These are phyloP conservation scores for Candida sp. DNA, from an alignment of 1,139 yeast genomes.

Conservation along the genomic window DNA sequence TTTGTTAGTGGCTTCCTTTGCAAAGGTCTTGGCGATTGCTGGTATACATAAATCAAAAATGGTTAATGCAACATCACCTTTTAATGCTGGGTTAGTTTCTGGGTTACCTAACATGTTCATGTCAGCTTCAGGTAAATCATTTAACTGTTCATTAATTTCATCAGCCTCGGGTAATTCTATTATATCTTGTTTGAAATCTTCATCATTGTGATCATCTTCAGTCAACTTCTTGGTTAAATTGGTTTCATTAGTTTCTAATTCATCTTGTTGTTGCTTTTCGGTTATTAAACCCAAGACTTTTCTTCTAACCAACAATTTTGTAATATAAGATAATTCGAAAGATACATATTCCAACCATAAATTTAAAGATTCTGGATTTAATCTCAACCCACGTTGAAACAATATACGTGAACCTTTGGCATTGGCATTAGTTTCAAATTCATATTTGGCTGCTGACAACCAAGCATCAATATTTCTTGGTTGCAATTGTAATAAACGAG, in stretches of 20 bases:
- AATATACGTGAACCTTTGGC: conserved; percentile 86
- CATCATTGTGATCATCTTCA: conserved; percentile 25
- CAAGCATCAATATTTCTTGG: conserved; percentile 91
- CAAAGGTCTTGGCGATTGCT: conserved; percentile 36
- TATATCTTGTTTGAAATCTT: conserved; percentile 32
- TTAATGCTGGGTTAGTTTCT: conserved; percentile 84
- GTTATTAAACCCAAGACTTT: conserved; percentile 75
- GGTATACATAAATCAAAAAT: conserved; percentile 73
- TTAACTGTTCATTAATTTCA: conserved; percentile 58
- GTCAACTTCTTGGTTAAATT: conserved; percentile 21
- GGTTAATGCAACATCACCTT: conserved; percentile 85
- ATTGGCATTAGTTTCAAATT: conserved; percentile 83
- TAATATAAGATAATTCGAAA: conserved; percentile 81
- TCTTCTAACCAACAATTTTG: conserved; percentile 81
- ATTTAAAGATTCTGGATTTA: conserved; percentile 69
- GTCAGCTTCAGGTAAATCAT: conserved; percentile 82
- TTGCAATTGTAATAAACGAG: conserved; percentile 76
- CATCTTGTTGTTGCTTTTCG: conserved; percentile 64
- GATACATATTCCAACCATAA: conserved; percentile 88
- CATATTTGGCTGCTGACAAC: conserved; percentile 95
- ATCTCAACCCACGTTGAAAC: conserved; percentile 81
- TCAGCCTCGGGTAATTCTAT: conserved; percentile 54
- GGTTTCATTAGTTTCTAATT: conserved; percentile 40
- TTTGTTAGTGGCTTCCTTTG: conserved; percentile 22
- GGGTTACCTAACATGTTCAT: conserved; percentile 82